phyloP scores from a whole-genome alignment of 2,329 filamentous ascomycete genomes.

The Phialophora verrucosa region DNA sequence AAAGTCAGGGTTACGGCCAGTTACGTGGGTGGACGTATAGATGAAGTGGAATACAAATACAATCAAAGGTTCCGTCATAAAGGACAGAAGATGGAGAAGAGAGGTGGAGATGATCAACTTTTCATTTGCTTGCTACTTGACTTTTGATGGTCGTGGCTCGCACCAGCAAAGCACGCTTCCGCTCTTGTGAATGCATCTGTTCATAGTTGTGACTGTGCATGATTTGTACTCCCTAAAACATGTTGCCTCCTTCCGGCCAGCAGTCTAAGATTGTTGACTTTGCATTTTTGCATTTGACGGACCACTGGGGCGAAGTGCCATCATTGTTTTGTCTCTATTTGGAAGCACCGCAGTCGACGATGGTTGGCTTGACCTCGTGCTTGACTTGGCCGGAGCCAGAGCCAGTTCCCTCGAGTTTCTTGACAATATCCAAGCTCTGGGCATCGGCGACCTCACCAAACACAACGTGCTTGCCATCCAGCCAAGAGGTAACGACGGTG shows the following conservation, averaged over 20 bases:
- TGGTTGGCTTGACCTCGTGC: slow-evolving; percentile 61
- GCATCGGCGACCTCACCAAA: slow-evolving; percentile 67
- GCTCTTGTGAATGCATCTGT: slow-evolving; percentile 22
- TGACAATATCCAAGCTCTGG: slow-evolving; percentile 61
- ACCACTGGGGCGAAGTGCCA: slow-evolving; percentile 7
- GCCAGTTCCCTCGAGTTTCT: slow-evolving; percentile 65
- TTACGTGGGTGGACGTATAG: neutral
- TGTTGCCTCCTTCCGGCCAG: slow-evolving; percentile 12
- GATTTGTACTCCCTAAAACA: slow-evolving; percentile 7
- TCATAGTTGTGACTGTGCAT: slow-evolving; percentile 13
- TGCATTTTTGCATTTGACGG: slow-evolving; percentile 1
- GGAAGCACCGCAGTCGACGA: slow-evolving; percentile 54
- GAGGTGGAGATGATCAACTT: slow-evolving; percentile 29
- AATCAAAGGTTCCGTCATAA: neutral
- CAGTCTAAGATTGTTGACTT: neutral
- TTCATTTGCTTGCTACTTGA: slow-evolving; percentile 32
- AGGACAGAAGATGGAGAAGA: neutral
- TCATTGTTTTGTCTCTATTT: slow-evolving; percentile 35
- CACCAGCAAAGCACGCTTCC: slow-evolving; percentile 17
- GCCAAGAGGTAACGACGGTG: slow-evolving; percentile 69
- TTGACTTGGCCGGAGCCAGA: slow-evolving; percentile 58
- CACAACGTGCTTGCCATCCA: slow-evolving; percentile 73
- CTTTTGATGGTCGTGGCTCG: slow-evolving; percentile 18
- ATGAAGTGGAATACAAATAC: neutral
- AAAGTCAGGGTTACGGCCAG: neutral